These are phyloP conservation scores for Aspergillus nanangensis DNA, from an alignment of 495 filamentous ascomycete genomes.

Conservation along the genomic window DNA sequence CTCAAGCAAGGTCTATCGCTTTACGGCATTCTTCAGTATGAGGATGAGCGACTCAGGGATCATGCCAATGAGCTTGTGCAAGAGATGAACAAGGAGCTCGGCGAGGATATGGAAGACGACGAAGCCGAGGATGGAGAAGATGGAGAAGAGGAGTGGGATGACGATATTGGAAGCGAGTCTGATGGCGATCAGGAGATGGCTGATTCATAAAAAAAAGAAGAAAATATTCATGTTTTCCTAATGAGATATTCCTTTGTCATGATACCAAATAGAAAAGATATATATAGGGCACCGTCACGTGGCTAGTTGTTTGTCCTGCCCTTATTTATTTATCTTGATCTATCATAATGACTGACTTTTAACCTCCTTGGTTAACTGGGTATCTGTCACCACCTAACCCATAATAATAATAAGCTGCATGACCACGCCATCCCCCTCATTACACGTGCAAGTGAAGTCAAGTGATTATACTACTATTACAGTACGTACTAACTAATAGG, in stretches of 20 bases:
- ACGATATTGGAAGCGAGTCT: slow-evolving; percentile 36
- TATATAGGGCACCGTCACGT: no score
- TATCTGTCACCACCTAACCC: no score
- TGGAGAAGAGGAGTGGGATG: slow-evolving; percentile 34
- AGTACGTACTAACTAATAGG: no score
- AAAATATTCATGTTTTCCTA: slow-evolving; percentile 15
- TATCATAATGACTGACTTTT: no score
- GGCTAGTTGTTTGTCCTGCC: no score
- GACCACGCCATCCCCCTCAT: no score
- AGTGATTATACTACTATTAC: no score
- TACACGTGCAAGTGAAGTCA: no score
- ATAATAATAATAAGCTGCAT: no score
- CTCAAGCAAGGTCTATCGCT: slow-evolving; percentile 46
- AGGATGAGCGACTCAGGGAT: slow-evolving; percentile 48
- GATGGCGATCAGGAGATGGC: slow-evolving; percentile 48
- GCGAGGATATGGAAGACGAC: slow-evolving; percentile 49
- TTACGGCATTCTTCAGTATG: slow-evolving; percentile 42
- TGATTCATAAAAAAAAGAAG: slow-evolving; percentile 32
- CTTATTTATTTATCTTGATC: no score
- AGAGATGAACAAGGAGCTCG: slow-evolving; percentile 51
- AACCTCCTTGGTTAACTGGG: no score
- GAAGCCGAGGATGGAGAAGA: slow-evolving; percentile 46
- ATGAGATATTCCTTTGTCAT: slow-evolving; percentile 18
- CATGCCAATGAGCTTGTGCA: slow-evolving; percentile 55
- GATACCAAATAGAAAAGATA: slow-evolving; percentile 30